These are phyloP conservation scores for Blastocystis sp. DNA, from an alignment of 352 stramenopile genomes.

Conservation along the genomic window DNA sequence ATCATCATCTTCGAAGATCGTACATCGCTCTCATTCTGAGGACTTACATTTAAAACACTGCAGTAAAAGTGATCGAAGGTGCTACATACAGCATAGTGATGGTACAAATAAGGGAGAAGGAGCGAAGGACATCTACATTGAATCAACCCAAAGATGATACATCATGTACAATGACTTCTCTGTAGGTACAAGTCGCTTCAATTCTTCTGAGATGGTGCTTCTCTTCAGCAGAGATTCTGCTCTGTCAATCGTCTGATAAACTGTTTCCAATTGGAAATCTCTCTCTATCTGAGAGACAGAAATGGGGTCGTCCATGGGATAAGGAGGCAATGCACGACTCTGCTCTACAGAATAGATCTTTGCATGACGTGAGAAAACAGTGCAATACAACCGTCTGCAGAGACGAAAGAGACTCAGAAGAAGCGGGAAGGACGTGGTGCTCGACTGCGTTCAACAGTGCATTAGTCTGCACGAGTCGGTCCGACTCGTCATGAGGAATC, in stretches of 20 bases:
- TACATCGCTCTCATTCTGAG: not conserved
- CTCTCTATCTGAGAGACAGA: not conserved
- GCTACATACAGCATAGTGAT: not conserved
- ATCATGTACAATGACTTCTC: constrained; percentile 21
- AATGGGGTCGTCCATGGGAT: not conserved
- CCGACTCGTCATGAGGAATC: not conserved
- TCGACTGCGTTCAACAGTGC: not conserved
- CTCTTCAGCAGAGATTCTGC: not conserved
- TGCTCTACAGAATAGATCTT: not conserved
- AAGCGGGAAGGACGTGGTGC: not conserved
- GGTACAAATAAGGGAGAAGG: constrained; percentile 19
- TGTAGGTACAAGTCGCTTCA: not conserved
- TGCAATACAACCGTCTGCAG: not conserved
- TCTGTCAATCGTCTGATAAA: not conserved
- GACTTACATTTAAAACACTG: not conserved
- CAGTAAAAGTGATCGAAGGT: constrained; percentile 16
- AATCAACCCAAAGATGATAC: not conserved
- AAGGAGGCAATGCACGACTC: not conserved
- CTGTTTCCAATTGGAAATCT: not conserved
- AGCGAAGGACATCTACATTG: not conserved
- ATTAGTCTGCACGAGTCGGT: too few species aligned
- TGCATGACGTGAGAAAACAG: not conserved
- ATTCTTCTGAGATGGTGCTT: not conserved
- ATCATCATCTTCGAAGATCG: not conserved
- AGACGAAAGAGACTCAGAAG: not conserved